Evolutionary conservation across 2,329 filamentous ascomycete species (phyloP), one percentile per base, ranked within the genome.

Genomic region (Elsinoe australis): DNA sequence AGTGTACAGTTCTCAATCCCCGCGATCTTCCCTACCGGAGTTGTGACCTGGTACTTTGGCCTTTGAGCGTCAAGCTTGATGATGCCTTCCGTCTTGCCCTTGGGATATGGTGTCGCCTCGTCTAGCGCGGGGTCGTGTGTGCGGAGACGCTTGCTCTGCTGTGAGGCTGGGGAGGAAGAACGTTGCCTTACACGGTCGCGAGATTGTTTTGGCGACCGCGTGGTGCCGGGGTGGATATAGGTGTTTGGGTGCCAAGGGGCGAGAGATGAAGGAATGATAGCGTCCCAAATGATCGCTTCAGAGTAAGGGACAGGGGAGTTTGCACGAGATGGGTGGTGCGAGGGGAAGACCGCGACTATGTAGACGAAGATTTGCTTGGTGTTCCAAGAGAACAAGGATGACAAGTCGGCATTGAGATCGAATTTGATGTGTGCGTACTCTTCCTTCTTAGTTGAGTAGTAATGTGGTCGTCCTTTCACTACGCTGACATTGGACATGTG

Each of bases 351-450:
- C 48, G 90, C 90, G 49, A 87, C 90, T 51, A 98, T 82, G 71
- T 95, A 98, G 65, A 95, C 82, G 70, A 96, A 98, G 60, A 98
- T 72, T 70, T 96, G 87, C 68, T 98, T 98, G 15, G 94, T 98
- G 75, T 98, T 98, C 92, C 90, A 98, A 62, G 86, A 94, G 77
- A 96, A 96, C 58, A 98, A 85, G 34, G 83, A 83, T 52, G 81
- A 84, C 52, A 98, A 78, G 70, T 98, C 90, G 74, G 53, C 18
- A 3, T 24, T 24, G 51, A 98, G 77, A 60, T 89, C 86, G 74
- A 98, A 98, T 64, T 83, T 84, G 63, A 98, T 83, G 64, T 92
- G 81, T 58, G 90, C 92, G 67, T 95, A 96, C 69, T 98, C 92
- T 69, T 96, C 89, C 67, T 85, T 87, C 67, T 92, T 94, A 45